Percentiles rank a stretch among this genome's conserved stretches.
These are phyloP conservation scores for Claviceps monticola DNA, from an alignment of 2,329 filamentous ascomycete genomes.

Conservation along the genomic window DNA sequence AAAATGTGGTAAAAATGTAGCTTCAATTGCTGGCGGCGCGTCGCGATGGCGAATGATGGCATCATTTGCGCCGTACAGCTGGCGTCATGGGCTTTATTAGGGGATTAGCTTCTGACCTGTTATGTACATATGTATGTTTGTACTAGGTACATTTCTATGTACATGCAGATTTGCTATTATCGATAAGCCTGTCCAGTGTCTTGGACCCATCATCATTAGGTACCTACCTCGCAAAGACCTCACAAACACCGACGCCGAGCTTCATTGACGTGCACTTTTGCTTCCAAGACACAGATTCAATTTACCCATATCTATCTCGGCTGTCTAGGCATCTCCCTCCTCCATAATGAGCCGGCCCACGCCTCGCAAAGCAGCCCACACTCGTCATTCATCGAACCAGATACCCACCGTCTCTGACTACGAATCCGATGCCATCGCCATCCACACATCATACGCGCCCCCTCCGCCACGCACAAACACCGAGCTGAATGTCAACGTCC, in stretches of 20 bases:
- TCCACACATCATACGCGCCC: conserved; percentile 23
- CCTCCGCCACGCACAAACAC: conserved; percentile 57
- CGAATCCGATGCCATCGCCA: conserved; percentile 47
- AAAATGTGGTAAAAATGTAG: background rate
- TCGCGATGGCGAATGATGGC: background rate
- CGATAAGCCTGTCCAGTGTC: too few species aligned
- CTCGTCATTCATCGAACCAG: conserved; percentile 26
- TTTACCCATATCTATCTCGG: background rate
- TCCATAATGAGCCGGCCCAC: conserved; percentile 29
- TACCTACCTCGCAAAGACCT: too few species aligned
- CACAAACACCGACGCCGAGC: too few species aligned
- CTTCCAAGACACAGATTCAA: too few species aligned
- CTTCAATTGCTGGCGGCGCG: background rate
- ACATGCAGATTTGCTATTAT: too few species aligned
- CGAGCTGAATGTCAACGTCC: conserved; percentile 74
- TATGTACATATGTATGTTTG: too few species aligned
- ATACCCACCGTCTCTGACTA: conserved; percentile 41
- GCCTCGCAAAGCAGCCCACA: conserved; percentile 26
- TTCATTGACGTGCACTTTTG: too few species aligned
- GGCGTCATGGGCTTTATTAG: too few species aligned
- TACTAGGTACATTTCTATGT: too few species aligned
- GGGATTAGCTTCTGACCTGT: too few species aligned
- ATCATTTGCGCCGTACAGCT: background rate
- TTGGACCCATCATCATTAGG: too few species aligned
- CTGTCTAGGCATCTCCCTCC: background rate